Evolutionary conservation across 2,329 filamentous ascomycete species (phyloP), one percentile per base, ranked within the genome.

Genomic region (Botrytis fragariae): DNA sequence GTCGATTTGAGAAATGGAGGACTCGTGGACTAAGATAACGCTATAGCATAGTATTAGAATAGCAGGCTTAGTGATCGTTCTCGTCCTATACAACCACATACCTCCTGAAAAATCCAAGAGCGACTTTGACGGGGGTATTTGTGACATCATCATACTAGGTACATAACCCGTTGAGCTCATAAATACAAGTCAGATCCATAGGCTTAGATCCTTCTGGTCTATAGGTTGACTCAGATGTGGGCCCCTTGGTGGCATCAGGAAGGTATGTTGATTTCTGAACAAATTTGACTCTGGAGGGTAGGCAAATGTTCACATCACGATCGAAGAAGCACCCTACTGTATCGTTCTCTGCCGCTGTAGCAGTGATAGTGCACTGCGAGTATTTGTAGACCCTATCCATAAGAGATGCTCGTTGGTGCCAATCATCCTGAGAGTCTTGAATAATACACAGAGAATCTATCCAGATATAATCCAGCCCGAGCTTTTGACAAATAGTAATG

Each of bases 31-130:
- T 62, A 0, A 39, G 37, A 18, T 42, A 2, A 1, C 35, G 60
- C 60, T 62, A 39, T 6, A 25, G 14, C 25, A n/a, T n/a, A 6
- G 18, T 62, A 0, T 62, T 62, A 39, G 60, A 18, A 62, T 25
- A 25, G 12, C 0, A 16, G 12, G 18, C 16, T 18, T 8, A 42
- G 25, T 39, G 22, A 1, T 1, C 1, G 4, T n/a, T 0, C 18
- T 62, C 0, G 14, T 25, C 32, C 18, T 2, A 14, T 51, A 2
- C 5, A 25, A 29, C 10, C 1, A 10, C 35, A 62, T 42, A n/a
- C 60, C 35, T 62, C 35, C 29, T 62, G 60, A n/a, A 62, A 2
- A 42, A n/a, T 8, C 60, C 60, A 62, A 62, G 35, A 35, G 32
- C 32, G 32, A 35, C n/a, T n/a, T n/a, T n/a, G n/a, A n/a, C n/a